Evolutionary conservation across 2,329 filamentous ascomycete species (phyloP).

Genomic region (Tolypocladium sp.): DNA sequence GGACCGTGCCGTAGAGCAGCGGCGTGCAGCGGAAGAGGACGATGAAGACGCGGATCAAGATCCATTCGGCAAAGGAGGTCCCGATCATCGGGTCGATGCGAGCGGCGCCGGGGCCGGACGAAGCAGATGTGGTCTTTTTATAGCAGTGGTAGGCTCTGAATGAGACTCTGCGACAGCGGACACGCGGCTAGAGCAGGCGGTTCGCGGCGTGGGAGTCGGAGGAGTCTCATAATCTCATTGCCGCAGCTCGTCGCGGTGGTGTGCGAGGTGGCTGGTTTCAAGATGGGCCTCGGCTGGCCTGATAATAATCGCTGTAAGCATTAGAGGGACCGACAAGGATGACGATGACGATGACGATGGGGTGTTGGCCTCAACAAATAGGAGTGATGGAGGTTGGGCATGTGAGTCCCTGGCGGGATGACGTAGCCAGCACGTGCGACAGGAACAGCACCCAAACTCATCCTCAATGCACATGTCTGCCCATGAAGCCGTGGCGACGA

Average conservation of each 20-base stretch:
- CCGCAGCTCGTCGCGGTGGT: neutral
- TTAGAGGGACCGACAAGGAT: neutral
- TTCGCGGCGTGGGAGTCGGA: neutral
- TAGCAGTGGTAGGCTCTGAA: neutral
- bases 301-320: too few relatives aligned
- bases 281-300: too few relatives aligned
- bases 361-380: neutral
- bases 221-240: neutral
- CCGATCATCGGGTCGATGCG: constrained; percentile 23
- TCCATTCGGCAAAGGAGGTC: constrained; percentile 26
- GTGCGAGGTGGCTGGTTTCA: too few relatives aligned
- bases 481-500: too few relatives aligned
- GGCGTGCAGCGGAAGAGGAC: constrained; percentile 33
- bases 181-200: neutral
- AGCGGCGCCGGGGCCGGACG: neutral
- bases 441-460: too few relatives aligned
- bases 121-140: neutral
- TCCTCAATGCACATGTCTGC: too few relatives aligned
- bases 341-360: too few relatives aligned
- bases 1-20: constrained; percentile 23
- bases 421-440: neutral
- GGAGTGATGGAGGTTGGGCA: neutral
- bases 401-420: neutral
- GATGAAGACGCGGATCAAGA: constrained; percentile 36
- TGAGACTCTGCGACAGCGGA: neutral